Base-by-base conservation (phyloP, 2,329 filamentous ascomycete genomes). In the Clonostachys solani region DNA sequence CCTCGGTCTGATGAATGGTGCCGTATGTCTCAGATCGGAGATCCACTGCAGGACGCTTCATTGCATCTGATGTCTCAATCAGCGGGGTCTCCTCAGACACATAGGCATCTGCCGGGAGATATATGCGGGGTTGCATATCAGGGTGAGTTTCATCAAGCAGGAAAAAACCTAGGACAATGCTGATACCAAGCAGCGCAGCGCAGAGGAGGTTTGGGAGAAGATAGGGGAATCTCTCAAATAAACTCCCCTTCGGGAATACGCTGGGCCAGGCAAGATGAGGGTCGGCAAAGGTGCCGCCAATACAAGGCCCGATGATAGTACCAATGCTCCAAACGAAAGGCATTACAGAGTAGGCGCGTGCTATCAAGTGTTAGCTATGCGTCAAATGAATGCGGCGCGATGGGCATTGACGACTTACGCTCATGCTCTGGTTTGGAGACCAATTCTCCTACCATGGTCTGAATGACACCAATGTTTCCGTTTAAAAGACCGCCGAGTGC, bases 271-370 rank as follows among this genome's bases (percentile, higher is more conserved):
- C 83, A 35, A 80, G 72, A 51, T 84, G 79, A 23, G 92, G 92
- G 54, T 89, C 84, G 49, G 91, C 87, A 62, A 96, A 90, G 47
- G 86, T 81, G 34, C 92, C 92, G 49, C 92, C 92, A 54, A 96
- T 90, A 6, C 87, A 88, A 52, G 92, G 88, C 0, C 92, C 92
- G 46, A 95, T 77, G 53, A 96, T 95, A 10, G 89, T 95, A 19
- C 92, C 92, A 45, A 96, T 84, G 42, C 81, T 86, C 91, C 92
- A 96, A 8, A 96, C 87, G 60, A 96, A 96, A 1, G 92, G 92
- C 89, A 96, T 95, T 41, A 96, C 81, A 3, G 90, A 84, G 64
- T 92, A 96, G 29, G 92, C 92, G 51, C 86, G 83, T 49, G 90
- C 87, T 89, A 56, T 51, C 5, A 34, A 45, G 38, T 42, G 43